Evolutionary conservation across 2,329 filamentous ascomycete species (phyloP).

Genomic region (Calonectria pseudoreteaudii): DNA sequence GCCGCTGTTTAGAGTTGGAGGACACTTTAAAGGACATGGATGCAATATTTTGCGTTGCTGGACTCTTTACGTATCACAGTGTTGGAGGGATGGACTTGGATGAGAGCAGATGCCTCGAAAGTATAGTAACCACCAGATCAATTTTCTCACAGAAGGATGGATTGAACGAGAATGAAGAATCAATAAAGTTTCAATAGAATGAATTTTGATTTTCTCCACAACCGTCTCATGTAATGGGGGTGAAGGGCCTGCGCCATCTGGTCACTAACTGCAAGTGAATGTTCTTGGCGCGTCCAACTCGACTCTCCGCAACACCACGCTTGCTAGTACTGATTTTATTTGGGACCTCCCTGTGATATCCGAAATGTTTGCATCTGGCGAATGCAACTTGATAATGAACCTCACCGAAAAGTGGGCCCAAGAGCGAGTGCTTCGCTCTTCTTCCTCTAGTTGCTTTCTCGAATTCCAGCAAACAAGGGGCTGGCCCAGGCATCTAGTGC

Average conservation of each 20-base stretch:
- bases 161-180: neutral
- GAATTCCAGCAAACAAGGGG: neutral
- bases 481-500: no score
- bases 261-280: neutral
- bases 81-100: neutral
- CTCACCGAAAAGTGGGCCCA: neutral
- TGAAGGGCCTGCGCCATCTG: neutral
- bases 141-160: neutral
- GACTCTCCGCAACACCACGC: no score
- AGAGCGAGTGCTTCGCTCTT: neutral
- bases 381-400: neutral
- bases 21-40: conserved; percentile 1
- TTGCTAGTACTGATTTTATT: neutral
- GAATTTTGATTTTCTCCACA: neutral
- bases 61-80: neutral
- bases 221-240: neutral
- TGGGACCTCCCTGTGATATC: neutral
- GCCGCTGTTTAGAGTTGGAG: neutral
- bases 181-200: neutral
- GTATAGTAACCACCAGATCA: neutral
- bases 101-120: neutral
- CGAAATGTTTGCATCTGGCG: neutral
- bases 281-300: neutral
- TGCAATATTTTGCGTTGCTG: neutral
- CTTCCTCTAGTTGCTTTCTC: neutral